A percentile compares a stretch with the other conserved stretches of the same genome.
phyloP scores from a whole-genome alignment of 2,329 filamentous ascomycete genomes.

The Cercospora zeina region DNA sequence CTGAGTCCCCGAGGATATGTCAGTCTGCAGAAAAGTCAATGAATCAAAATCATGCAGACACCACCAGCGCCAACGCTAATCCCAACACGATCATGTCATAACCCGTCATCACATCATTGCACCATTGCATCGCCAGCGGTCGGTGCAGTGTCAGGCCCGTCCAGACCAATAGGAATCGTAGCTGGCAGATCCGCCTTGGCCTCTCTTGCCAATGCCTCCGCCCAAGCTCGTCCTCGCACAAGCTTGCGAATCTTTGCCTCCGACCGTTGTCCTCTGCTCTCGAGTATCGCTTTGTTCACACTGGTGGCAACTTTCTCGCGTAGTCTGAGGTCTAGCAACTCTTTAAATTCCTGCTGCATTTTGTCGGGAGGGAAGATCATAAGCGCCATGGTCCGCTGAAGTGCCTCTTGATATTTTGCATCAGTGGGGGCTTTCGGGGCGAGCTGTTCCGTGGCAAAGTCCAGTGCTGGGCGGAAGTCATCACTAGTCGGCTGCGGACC shows the following conservation, averaged over 20 bases:
- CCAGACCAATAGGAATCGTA: slow-evolving; percentile 46
- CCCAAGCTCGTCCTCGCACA: slow-evolving; percentile 80
- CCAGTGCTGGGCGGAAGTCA: slow-evolving; percentile 76
- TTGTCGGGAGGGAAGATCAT: slow-evolving; percentile 83
- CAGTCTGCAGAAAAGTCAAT: background rate
- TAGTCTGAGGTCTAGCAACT: slow-evolving; percentile 75
- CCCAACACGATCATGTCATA: slow-evolving; percentile 15
- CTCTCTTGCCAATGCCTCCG: slow-evolving; percentile 63
- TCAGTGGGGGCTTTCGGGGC: slow-evolving; percentile 83
- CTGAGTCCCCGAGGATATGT: background rate
- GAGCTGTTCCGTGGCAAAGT: slow-evolving; percentile 84
- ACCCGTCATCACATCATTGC: slow-evolving; percentile 22
- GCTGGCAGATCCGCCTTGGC: slow-evolving; percentile 46
- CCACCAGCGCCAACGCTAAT: slow-evolving; percentile 34
- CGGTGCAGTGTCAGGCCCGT: slow-evolving; percentile 30
- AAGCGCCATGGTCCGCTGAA: slow-evolving; percentile 91
- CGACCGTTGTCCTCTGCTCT: slow-evolving; percentile 67
- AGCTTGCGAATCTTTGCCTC: slow-evolving; percentile 82
- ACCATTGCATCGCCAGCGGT: slow-evolving; percentile 31
- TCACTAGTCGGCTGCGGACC: slow-evolving; percentile 55
- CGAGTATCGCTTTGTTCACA: slow-evolving; percentile 86
- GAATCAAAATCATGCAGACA: slow-evolving; percentile 1
- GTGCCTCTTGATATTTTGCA: slow-evolving; percentile 75
- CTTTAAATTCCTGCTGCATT: slow-evolving; percentile 71
- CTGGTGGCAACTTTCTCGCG: slow-evolving; percentile 79